These are phyloP conservation scores for Clarireedia sp. DNA, from an alignment of 2,329 filamentous ascomycete genomes.

Conservation along the genomic window DNA sequence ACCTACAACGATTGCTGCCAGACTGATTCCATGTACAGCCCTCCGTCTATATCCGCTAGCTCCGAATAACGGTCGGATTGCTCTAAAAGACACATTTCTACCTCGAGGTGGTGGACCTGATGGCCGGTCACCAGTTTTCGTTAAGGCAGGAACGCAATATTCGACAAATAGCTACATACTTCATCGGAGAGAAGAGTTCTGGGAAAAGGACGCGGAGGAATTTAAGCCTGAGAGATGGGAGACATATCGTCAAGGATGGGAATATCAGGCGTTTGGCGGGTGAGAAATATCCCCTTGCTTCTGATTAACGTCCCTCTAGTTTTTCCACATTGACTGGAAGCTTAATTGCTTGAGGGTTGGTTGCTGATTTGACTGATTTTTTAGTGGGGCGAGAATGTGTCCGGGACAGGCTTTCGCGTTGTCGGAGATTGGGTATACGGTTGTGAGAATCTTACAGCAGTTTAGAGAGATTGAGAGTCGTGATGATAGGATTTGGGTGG, in stretches of 20 bases:
- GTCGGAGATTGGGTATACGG: slow-evolving; percentile 2
- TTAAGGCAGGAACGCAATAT: slow-evolving; percentile 15
- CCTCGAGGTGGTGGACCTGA: slow-evolving; percentile 25
- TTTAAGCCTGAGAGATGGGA: slow-evolving; percentile 36
- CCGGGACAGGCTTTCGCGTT: slow-evolving; percentile 38
- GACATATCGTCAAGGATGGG: slow-evolving; percentile 3
- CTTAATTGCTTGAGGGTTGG: too few species aligned
- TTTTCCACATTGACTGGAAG: too few species aligned
- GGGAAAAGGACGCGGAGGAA: slow-evolving; percentile 29
- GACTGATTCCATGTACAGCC: slow-evolving; percentile 9
- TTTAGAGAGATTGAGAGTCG: not conserved
- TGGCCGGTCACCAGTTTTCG: slow-evolving; percentile 20
- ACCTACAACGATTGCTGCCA: not conserved
- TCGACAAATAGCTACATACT: slow-evolving; percentile 22
- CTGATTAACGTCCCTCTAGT: too few species aligned
- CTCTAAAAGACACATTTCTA: slow-evolving; percentile 16
- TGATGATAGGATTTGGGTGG: not conserved
- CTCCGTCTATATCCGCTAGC: slow-evolving; percentile 32
- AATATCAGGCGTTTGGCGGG: slow-evolving; percentile 47
- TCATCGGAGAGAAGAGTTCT: slow-evolving; percentile 18
- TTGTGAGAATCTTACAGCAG: slow-evolving; percentile 34
- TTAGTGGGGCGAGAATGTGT: slow-evolving; percentile 61
- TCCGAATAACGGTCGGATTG: slow-evolving; percentile 16
- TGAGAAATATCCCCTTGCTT: too few species aligned
- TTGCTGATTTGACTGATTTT: slow-evolving; percentile 37